Evolutionary conservation across 2,329 filamentous ascomycete species (phyloP).

Genomic region (Calonectria leucothoes): DNA sequence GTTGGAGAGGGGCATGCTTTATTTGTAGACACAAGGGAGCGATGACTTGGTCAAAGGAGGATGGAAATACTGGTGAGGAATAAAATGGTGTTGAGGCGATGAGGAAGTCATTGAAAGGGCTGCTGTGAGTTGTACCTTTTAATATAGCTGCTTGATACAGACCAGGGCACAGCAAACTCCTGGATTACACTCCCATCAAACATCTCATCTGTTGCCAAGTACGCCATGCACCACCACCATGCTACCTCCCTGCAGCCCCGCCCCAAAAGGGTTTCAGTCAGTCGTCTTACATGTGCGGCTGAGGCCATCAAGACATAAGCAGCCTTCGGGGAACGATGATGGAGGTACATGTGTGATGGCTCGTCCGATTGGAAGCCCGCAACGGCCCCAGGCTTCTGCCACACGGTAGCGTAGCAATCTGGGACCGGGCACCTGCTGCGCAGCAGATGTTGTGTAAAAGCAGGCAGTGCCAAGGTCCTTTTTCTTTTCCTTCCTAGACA

Average conservation of each 20-base stretch:
- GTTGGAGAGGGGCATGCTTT: conserved; percentile 20
- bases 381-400: background rate
- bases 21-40: too few relatives aligned
- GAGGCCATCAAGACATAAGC: background rate
- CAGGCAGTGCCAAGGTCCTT: background rate
- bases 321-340: background rate
- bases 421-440: background rate
- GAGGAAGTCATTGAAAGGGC: background rate
- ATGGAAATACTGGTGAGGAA: background rate
- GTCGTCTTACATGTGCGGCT: background rate
- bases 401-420: background rate
- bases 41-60: background rate
- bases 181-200: background rate
- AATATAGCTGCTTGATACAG: background rate
- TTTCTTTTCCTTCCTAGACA: background rate
- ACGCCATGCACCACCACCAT: background rate
- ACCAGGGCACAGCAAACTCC: background rate
- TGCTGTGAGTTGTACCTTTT: background rate
- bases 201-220: background rate
- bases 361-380: background rate
- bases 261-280: background rate
- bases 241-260: background rate
- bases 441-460: background rate
- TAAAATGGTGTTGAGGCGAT: background rate
- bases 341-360: background rate